Conservation (phyloP, 805 yeast species). For the Peterozyma toletana region DNA sequence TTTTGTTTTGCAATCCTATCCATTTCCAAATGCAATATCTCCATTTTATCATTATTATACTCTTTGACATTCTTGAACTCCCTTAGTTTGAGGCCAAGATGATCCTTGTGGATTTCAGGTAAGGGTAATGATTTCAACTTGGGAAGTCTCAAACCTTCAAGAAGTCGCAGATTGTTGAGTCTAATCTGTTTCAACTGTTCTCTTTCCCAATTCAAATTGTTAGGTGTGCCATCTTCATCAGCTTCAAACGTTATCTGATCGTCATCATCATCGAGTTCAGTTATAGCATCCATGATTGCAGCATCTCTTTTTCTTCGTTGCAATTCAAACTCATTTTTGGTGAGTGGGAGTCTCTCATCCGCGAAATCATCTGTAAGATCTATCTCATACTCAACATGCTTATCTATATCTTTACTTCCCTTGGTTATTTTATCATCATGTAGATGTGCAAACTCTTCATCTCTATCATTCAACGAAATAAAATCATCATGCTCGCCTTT, state of each 20-base stretch:
- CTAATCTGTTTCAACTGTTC: too few species aligned
- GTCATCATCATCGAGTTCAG: slow-evolving; percentile 16
- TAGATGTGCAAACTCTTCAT: slow-evolving; percentile 8
- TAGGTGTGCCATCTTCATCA: too few species aligned
- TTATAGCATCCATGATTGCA: slow-evolving; percentile 27
- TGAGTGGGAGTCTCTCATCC: slow-evolving; percentile 22
- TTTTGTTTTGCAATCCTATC: neutral
- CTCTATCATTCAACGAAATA: slow-evolving; percentile 6
- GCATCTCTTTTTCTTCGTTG: slow-evolving; percentile 18
- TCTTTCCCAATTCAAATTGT: too few species aligned
- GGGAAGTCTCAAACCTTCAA: neutral
- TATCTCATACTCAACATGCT: slow-evolving; percentile 10
- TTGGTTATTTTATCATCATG: neutral
- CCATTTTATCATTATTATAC: neutral
- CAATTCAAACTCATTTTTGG: slow-evolving; percentile 17
- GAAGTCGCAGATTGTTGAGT: too few species aligned
- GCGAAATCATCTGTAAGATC: slow-evolving; percentile 15
- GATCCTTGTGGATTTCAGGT: neutral
- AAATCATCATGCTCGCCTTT: slow-evolving; percentile 2
- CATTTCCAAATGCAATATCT: too few species aligned
- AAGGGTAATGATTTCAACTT: neutral
- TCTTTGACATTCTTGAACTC: slow-evolving; percentile 1
- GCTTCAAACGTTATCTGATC: neutral
- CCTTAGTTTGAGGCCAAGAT: neutral
- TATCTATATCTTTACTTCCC: slow-evolving; percentile 6